Base-by-base conservation (phyloP, 2,329 filamentous ascomycete species). In the Alternaria alternata region DNA sequence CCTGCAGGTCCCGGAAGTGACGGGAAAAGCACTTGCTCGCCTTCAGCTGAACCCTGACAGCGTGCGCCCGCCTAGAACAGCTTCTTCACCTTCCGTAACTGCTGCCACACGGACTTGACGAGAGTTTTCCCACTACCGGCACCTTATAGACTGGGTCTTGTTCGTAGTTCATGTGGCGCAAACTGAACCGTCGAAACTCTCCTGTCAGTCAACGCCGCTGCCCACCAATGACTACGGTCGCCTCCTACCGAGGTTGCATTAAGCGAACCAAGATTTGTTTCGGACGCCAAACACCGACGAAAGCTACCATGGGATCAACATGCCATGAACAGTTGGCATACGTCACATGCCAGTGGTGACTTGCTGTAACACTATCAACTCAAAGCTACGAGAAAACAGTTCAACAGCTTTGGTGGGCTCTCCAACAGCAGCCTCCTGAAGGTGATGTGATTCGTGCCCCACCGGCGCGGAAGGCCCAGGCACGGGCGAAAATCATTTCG, bases 261-360 rank as follows among this genome's bases (percentile, higher is more conserved):
- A 57, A 48, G 47, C 30, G 18, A 53, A 30, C 41, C 32, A 51
- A 48, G 16, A 44, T 22, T 44, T 28, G 53, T 36, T 48, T 59
- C 46, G 36, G n/a, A 53, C 22, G 30, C 39, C 26, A 63, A 59
- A 61, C 57, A 30, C 52, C 38, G 49, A 57, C 28, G 26, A 60
- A 57, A 63, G 46, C 48, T 59, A 54, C 36, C 42, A 41, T 6
- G 34, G 14, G 7, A 42, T 49, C 18, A 62, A 34, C 57, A 61
- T 12, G 28, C n/a, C 9, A n/a, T 47, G 2, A 7, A 20, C 32
- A 22, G 12, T 20, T 38, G 46, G 18, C 16, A 22, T 38, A 36
- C 9, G 14, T 34, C 16, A 38, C 16, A 51, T 2, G 4, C 8
- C 20, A 49, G 36, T 16, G 36, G 12, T 16, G 11, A 24, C 9